Evolutionary conservation across 2,329 filamentous ascomycete species (phyloP).

Genomic region (Fusarium proliferatum): DNA sequence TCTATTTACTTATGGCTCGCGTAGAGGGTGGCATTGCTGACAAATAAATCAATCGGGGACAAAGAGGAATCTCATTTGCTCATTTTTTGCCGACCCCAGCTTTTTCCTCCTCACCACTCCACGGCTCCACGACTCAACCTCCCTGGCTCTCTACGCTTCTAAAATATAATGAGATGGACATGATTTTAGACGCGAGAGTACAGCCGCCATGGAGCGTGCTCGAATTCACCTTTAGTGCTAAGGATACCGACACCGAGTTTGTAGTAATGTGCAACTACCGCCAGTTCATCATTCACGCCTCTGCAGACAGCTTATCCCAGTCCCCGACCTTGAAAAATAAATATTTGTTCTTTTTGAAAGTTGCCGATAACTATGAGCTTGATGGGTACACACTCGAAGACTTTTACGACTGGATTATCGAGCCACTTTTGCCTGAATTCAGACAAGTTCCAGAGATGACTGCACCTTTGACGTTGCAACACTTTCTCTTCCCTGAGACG

Average conservation of each 20-base stretch:
- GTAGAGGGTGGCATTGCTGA: rapidly evolving
- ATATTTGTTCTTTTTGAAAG: background rate
- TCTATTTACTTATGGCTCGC: too few relatives aligned
- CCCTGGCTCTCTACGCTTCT: too few relatives aligned
- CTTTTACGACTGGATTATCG: background rate
- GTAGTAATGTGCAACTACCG: background rate
- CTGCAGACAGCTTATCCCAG: background rate
- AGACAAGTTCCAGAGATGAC: background rate
- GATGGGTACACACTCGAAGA: background rate
- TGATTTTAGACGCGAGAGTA: rapidly evolving
- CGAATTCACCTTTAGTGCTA: background rate
- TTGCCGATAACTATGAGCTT: background rate
- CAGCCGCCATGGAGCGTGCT: background rate
- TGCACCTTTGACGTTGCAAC: rapidly evolving
- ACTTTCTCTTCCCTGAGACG: background rate
- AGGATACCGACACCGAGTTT: background rate
- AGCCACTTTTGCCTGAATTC: background rate
- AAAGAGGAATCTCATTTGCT: background rate
- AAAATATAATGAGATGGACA: background rate
- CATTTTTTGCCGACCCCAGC: background rate
- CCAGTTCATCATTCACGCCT: background rate
- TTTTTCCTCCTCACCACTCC: background rate
- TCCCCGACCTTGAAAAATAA: background rate
- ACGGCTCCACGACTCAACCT: too few relatives aligned
- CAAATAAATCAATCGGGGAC: background rate